Percentiles rank a stretch among this genome's conserved stretches.
These are phyloP conservation scores for Starmerella stellata DNA, from an alignment of 805 yeast species.

Conservation along the genomic window DNA sequence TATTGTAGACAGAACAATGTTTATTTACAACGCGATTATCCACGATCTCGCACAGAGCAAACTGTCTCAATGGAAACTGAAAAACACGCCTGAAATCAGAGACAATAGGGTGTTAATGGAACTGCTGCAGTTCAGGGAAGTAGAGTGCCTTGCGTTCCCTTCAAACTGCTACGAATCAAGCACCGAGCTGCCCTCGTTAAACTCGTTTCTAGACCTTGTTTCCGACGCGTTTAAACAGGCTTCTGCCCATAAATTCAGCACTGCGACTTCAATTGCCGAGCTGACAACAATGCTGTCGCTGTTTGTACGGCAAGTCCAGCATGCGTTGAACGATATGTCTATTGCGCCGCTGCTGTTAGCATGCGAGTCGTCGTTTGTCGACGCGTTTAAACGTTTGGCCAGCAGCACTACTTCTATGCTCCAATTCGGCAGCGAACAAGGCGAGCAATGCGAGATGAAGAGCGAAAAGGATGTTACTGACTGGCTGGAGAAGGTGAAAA, in stretches of 20 bases:
- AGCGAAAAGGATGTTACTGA: background rate
- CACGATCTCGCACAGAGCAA: conserved; percentile 9
- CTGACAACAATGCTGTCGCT: conserved; percentile 2
- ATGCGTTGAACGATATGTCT: conserved; percentile 4
- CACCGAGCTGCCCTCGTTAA: conserved; percentile 1
- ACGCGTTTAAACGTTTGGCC: background rate
- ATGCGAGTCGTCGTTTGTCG: conserved; percentile 4
- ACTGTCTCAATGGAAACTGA: conserved; percentile 8
- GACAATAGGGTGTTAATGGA: background rate
- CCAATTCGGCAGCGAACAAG: background rate
- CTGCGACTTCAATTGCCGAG: background rate
- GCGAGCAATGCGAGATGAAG: background rate
- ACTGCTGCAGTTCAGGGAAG: background rate
- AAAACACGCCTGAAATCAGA: conserved; percentile 10
- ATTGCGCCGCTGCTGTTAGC: conserved; percentile 7
- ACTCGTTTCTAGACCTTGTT: conserved; percentile 1
- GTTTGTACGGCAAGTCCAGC: conserved; percentile 7
- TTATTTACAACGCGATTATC: conserved; percentile 8
- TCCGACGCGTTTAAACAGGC: background rate
- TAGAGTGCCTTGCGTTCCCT: background rate
- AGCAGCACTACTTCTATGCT: background rate
- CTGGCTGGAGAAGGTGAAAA: background rate
- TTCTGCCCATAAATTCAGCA: background rate
- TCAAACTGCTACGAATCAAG: background rate
- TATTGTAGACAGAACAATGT: conserved; percentile 11